Conservation (phyloP, 805 yeast genomes). For the Naumovozyma castellii region DNA sequence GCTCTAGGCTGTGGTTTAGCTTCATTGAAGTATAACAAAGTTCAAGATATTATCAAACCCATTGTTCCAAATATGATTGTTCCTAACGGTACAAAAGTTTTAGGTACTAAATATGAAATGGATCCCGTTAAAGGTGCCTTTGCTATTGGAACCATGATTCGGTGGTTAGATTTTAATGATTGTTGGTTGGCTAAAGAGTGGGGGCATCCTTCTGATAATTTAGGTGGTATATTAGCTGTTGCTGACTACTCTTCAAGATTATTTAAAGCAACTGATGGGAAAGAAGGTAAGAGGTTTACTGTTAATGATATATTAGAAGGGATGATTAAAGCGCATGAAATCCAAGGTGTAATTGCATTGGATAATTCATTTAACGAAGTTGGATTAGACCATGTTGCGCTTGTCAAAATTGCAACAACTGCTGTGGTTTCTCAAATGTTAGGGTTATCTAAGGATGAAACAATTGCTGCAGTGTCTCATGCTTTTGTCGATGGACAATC, state of each 20-base stretch:
- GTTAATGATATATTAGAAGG: constrained; percentile 42
- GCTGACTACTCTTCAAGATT: constrained; percentile 46
- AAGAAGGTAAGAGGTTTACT: constrained; percentile 35
- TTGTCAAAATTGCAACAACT: constrained; percentile 52
- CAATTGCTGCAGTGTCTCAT: constrained; percentile 47
- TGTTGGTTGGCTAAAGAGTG: constrained; percentile 65
- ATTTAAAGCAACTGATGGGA: constrained; percentile 32
- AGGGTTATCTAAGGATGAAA: constrained; percentile 42
- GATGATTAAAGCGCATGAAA: constrained; percentile 59
- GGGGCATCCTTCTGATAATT: constrained; percentile 58
- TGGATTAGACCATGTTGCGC: constrained; percentile 50
- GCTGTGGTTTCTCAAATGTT: constrained; percentile 49
- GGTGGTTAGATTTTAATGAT: constrained; percentile 56
- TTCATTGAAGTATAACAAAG: constrained; percentile 44
- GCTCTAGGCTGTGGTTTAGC: constrained; percentile 54
- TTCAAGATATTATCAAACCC: constrained; percentile 41
- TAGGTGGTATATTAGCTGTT: constrained; percentile 51
- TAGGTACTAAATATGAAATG: constrained; percentile 41
- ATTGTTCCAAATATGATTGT: constrained; percentile 40
- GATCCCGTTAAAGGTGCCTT: constrained; percentile 55
- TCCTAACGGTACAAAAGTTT: constrained; percentile 46
- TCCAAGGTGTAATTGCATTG: constrained; percentile 49
- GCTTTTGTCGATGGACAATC: constrained; percentile 55
- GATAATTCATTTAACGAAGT: constrained; percentile 53
- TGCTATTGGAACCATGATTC: constrained; percentile 45